Conservation (phyloP, 2,329 filamentous ascomycete genomes). For the Penicillium frequentans region DNA sequence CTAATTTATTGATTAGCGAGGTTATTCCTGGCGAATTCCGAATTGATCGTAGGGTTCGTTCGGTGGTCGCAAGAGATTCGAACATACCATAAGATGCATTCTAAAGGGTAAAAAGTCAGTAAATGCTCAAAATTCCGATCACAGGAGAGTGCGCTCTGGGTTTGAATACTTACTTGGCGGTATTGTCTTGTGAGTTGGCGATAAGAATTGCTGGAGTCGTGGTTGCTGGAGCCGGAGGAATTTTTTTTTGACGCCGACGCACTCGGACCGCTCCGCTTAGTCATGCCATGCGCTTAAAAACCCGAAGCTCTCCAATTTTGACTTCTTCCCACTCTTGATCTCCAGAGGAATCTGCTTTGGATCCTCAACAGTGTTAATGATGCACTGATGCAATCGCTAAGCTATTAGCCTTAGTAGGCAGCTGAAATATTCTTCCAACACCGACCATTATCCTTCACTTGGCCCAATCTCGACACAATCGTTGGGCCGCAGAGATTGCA, state of each 20-base stretch:
- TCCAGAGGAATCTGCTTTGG: neutral
- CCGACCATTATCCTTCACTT: constrained; percentile 1
- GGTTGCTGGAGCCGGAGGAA: constrained; percentile 17
- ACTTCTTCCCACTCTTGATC: constrained; percentile 2
- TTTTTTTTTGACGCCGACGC: constrained; percentile 26
- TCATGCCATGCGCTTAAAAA: constrained; percentile 22
- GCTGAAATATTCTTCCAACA: neutral
- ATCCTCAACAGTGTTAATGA: constrained; percentile 5
- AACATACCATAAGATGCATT: constrained; percentile 45
- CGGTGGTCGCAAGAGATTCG: neutral
- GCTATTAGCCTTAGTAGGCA: neutral
- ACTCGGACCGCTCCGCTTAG: constrained; percentile 23
- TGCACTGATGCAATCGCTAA: constrained; percentile 1
- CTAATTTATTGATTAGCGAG: constrained; percentile 36
- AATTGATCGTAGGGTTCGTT: constrained; percentile 5
- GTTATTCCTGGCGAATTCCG: constrained; percentile 1
- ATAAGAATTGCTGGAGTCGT: constrained; percentile 17
- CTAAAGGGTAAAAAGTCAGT: constrained; percentile 19
- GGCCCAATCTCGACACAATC: constrained; percentile 1
- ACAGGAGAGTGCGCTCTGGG: neutral
- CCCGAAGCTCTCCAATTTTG: constrained; percentile 10
- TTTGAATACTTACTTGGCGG: constrained; percentile 29
- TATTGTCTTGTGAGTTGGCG: constrained; percentile 16
- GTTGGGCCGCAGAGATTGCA: constrained; percentile 1
- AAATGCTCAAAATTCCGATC: neutral